Evolutionary conservation across 495 filamentous ascomycete species (phyloP), one percentile per base, ranked within the genome.

Genomic region (Annulohypoxylon nitens): DNA sequence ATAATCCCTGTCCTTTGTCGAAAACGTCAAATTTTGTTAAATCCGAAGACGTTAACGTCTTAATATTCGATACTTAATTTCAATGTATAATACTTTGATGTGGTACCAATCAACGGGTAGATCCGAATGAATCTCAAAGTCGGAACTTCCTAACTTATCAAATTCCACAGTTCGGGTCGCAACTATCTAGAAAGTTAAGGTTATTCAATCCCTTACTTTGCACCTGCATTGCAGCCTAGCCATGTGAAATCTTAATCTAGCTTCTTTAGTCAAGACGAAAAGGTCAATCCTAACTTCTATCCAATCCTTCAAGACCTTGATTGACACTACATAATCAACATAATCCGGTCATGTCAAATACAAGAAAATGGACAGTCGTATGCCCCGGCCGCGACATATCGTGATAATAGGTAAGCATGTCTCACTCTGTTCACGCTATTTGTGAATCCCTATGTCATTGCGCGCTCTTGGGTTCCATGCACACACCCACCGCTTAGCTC

Each of bases 381-480:
- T 77, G 41, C 77, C 75, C 67, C 70, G 74, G 77, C 77, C 77
- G 70, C 85, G 89, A 74, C 87, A 92, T 61, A 92, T 93, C 67
- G 86, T 93, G 64, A 90, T 93, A 65, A 78, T 92, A 73, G 90
- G 90, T 92, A 83, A 74, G 87, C 70, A n/a, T 63, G 16, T 62
- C 47, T 59, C 23, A 50, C 63, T 43, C 25, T 26, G 23, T 18
- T 36, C 23, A n/a, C 34, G 41, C n/a, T 23, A 39, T 45, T 9
- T 33, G 41, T 41, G 16, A 6, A 2, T 54, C 25, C 14, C 20
- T n/a, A 6, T 43, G 18, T 23, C 34, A n/a, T 14, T 43, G 39
- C 11, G 12, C 14, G 14, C 12, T 53, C 10, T 39, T 39, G 55
- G 47, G 37, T 34, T 39, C 7, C 11, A 58, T 37, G 36, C 48